A percentile compares a stretch with the other conserved stretches of the same genome.
Conservation (phyloP, 805 yeast species). For the Ogataea philodendri region DNA sequence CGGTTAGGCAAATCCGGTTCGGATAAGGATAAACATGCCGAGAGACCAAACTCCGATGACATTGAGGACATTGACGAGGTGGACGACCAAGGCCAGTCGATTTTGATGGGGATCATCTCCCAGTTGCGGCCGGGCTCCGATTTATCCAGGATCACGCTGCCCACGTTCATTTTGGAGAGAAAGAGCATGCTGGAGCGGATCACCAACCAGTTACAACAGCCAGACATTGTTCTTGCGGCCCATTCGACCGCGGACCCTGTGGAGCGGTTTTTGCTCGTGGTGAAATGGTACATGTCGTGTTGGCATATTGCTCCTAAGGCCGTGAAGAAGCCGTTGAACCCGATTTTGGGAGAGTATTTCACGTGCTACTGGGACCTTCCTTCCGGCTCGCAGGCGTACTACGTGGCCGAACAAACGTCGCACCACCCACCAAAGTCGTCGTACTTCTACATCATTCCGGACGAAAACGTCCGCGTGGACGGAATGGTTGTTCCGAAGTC, state of each 20-base stretch:
- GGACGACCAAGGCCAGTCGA: constrained; percentile 85
- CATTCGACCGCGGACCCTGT: constrained; percentile 55
- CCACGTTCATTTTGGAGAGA: constrained; percentile 92
- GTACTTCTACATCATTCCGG: constrained; percentile 85
- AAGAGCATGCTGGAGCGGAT: constrained; percentile 96
- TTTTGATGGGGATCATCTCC: constrained; percentile 80
- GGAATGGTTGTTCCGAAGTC: constrained; percentile 88
- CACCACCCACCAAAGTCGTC: constrained; percentile 99
- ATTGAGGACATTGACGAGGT: constrained; percentile 87
- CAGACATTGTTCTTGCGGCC: constrained; percentile 71
- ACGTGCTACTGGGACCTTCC: constrained; percentile 91
- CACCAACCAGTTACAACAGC: constrained; percentile 82
- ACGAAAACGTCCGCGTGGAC: constrained; percentile 76
- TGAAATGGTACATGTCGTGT: constrained; percentile 88
- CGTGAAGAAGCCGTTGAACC: constrained; percentile 94
- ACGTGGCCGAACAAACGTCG: constrained; percentile 90
- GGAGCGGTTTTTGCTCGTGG: constrained; percentile 68
- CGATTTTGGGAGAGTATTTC: constrained; percentile 88
- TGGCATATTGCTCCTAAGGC: constrained; percentile 99
- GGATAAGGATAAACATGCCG: constrained; percentile 19
- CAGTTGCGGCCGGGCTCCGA: constrained; percentile 94
- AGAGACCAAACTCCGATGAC: constrained; percentile 19
- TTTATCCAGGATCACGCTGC: constrained; percentile 84
- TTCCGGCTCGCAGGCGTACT: constrained; percentile 65
- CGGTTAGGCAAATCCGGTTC: constrained; percentile 23